Base-by-base conservation (phyloP, 805 yeast species). In the Cyberlindnera mycetangii region DNA sequence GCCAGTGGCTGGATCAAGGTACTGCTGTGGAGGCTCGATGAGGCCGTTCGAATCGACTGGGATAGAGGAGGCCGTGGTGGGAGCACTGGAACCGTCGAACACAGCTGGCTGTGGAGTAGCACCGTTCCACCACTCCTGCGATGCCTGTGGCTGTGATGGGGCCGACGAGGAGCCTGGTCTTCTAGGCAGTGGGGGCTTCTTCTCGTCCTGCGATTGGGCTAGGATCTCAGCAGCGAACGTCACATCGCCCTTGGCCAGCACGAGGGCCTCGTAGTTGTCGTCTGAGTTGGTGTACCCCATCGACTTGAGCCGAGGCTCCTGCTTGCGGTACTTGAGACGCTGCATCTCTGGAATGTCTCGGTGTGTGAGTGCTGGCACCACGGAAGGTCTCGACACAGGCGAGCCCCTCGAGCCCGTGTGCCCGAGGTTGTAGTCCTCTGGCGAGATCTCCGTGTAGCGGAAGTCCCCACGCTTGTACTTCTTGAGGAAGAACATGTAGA, bases 1-100 rank as follows among this genome's bases (percentile, higher is more conserved):
- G 11, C 92, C 90, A 0, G 89, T 82, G 7, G 74, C 67, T 3
- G 89, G 89, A 54, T 85, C 90, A 17, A 83, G 71, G 58, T 80
- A 85, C 56, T 83, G 92, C 67, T 84, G 63, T 71, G 79, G 61
- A 69, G 84, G 41, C 62, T 76, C 65, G 57, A 60, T 7, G 52
- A 58, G 10, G 56, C 66, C 48, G 48, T 53, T 42, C 31, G 55
- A 19, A 51, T 60, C 37, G 50, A 57, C 16, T 74, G 54, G 69
- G 67, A 4, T 39, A 25, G 28, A 11, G 15, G 25, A 28, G 12
- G 42, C 19, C 2, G 44, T 12, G 5, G 31, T 30, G 16, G 35
- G 17, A 16, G 43, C 17, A 18, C 56, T 0, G 43, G 65, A 58
- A 0, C 71, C 37, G 9, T 18, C 41, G 32, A 31, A 30, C 12